Base-by-base conservation (phyloP, 768 basidiomycete species). In the Terana coerulea region DNA sequence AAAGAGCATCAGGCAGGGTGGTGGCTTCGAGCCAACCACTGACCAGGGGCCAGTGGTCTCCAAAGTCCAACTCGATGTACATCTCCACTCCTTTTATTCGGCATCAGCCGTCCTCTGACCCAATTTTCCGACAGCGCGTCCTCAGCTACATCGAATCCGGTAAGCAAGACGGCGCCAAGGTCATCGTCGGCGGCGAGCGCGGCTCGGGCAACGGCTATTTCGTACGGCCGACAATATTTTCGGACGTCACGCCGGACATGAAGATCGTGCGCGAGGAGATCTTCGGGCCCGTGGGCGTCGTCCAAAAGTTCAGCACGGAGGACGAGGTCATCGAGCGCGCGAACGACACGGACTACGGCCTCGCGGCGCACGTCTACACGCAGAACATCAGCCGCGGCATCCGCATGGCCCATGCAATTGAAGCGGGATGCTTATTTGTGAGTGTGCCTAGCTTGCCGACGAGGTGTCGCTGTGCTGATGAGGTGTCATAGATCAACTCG, bases 71-170 rank as follows among this genome's bases (percentile, higher is more conserved):
- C 73, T 69, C 53, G 68, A 76, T 42, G 68, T 70, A 39, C 14
- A 68, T 66, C 24, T 19, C 3, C 47, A 25, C 10, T 35, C 14
- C 2, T 48, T n/a, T 25, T 15, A 25, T 43, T 30, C 17, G 4
- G 24, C 3, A 5, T 37, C 36, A 21, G 49, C 25, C 26, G 15
- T 7, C 25, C 1, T 36, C 17, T 50, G 17, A 14, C 19, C 11
- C 40, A 19, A 14, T 24, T 29, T 35, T 24, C 26, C 41, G 10
- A 36, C 57, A 88, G 84, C 84, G 86, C 49, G 78, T 93, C 55
- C 80, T 90, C 78, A 69, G 66, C 10, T 92, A 91, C 72, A 91
- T 95, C 65, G 64, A 88, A 24, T 78, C 81, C 7, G 91, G 91
- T 2, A 86, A 81, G 62, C 63, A 76, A 12, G 76, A 82, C 17